Conservation (phyloP, 257 asterid species). For the Penstemon newberryi region DNA sequence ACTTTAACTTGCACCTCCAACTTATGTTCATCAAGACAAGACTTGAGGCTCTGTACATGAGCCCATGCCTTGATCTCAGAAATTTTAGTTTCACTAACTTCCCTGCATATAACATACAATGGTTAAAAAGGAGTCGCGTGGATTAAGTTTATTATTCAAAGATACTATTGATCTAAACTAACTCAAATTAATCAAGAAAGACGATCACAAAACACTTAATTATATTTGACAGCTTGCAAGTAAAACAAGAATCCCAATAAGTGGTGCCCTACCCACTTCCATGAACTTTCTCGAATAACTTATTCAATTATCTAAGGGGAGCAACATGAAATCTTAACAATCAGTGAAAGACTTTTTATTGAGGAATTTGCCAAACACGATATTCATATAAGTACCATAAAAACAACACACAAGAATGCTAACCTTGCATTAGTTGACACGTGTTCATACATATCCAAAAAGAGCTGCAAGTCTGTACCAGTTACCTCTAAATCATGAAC, state of each 20-base stretch:
- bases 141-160: constrained; percentile 9
- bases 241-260: not conserved
- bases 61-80: constrained; percentile 90
- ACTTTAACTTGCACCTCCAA: constrained; percentile 87
- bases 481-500: constrained; percentile 65
- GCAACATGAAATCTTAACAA: constrained; percentile 1
- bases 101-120: constrained; percentile 54
- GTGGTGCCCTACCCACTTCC: not conserved
- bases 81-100: constrained; percentile 69
- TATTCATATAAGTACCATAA: constrained; percentile 21
- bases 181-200: constrained; percentile 7
- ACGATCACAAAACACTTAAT: not conserved
- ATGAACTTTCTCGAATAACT: constrained; percentile 15
- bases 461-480: constrained; percentile 63
- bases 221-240: not conserved
- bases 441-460: constrained; percentile 65
- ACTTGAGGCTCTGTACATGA: constrained; percentile 68
- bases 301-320: not conserved
- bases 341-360: not conserved
- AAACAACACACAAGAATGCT: constrained; percentile 24
- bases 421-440: constrained; percentile 80
- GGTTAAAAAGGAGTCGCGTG: not conserved
- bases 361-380: not conserved
- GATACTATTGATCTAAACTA: not conserved
- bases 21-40: constrained; percentile 80